Evolutionary conservation across 768 basidiomycete species (phyloP).

Genomic region (Leccinum fibrillosum): DNA sequence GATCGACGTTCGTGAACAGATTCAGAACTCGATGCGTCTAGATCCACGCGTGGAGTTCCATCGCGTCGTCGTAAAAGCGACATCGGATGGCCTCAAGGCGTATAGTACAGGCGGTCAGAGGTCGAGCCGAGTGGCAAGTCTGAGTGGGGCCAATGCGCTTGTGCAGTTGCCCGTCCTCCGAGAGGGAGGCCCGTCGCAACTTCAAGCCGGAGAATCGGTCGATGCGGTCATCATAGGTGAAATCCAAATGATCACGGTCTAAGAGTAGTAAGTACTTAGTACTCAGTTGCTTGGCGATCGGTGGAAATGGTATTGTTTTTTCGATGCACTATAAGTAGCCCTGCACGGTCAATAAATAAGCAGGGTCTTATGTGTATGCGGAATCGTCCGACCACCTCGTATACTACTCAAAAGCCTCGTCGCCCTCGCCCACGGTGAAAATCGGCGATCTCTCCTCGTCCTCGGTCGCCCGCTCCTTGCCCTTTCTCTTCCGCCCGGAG

Average conservation of each 20-base stretch:
- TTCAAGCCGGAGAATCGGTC: constrained; percentile 55
- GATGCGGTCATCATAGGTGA: constrained; percentile 71
- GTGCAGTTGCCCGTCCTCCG: constrained; percentile 57
- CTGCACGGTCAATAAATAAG: neutral
- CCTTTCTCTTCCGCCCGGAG: constrained; percentile 37
- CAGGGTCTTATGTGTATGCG: neutral
- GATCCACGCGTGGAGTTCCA: constrained; percentile 83
- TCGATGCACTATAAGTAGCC: neutral
- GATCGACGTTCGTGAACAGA: constrained; percentile 30
- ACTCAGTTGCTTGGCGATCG: neutral
- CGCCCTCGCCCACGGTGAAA: constrained; percentile 55
- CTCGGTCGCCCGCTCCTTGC: constrained; percentile 45
- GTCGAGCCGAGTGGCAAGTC: constrained; percentile 76
- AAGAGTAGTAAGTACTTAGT: neutral
- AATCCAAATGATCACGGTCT: constrained; percentile 31
- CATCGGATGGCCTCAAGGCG: constrained; percentile 50
- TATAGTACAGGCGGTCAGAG: constrained; percentile 85
- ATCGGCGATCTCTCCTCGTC: constrained; percentile 37
- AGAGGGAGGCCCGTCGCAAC: constrained; percentile 30
- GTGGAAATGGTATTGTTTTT: neutral
- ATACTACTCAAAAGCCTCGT: constrained; percentile 33
- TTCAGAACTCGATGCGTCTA: constrained; percentile 59
- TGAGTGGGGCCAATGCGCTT: constrained; percentile 79
- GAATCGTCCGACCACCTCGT: constrained; percentile 19
- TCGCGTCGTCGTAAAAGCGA: constrained; percentile 59